Percentiles rank a stretch among this genome's conserved stretches.
Conservation (phyloP, 352 stramenopile species). For the Pythium dissotocum region DNA sequence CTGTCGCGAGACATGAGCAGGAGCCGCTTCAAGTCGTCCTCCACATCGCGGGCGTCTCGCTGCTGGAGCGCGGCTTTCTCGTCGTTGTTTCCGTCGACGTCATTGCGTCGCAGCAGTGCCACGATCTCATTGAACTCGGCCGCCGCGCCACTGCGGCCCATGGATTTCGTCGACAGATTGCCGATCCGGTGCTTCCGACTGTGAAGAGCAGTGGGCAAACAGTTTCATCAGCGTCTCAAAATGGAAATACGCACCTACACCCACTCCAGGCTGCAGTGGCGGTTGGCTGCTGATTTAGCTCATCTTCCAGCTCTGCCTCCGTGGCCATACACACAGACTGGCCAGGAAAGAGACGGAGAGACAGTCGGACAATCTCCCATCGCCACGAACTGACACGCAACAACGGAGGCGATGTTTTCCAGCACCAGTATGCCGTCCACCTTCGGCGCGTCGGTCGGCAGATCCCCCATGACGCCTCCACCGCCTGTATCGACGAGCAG, state of each 20-base stretch:
- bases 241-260: neutral
- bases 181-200: neutral
- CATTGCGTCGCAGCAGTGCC: conserved; percentile 53
- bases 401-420: neutral
- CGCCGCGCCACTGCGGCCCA: neutral
- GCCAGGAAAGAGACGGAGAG: neutral
- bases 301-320: neutral
- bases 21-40: conserved; percentile 52
- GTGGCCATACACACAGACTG: neutral
- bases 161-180: neutral
- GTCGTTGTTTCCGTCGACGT: conserved; percentile 24
- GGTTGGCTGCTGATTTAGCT: conserved; percentile 5
- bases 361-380: neutral
- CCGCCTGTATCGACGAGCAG: neutral
- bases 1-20: conserved; percentile 54
- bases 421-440: neutral
- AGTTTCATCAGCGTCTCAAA: conserved; percentile 3
- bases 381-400: neutral
- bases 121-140: conserved; percentile 59
- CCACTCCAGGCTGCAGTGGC: neutral
- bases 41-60: conserved; percentile 40
- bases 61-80: conserved; percentile 10
- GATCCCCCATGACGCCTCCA: conserved; percentile 12
- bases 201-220: neutral
- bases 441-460: neutral